A percentile compares a stretch with the other conserved stretches of the same genome.
These are phyloP conservation scores for Neurospora sp. DNA, from an alignment of 495 filamentous ascomycete species.

Conservation along the genomic window DNA sequence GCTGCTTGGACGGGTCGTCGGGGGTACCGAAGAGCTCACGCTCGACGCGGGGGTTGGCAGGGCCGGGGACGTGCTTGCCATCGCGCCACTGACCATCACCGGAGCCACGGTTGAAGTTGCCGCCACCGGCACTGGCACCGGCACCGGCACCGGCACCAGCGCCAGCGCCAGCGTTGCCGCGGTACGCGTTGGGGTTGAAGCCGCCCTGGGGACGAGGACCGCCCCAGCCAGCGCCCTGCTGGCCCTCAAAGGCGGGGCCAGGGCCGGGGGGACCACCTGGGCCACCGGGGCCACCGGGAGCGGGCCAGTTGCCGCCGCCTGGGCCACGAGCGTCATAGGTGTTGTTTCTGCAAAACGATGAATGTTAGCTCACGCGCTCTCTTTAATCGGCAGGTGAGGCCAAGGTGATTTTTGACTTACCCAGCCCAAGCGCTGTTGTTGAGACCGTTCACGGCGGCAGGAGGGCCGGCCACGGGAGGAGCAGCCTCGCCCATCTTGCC, in stretches of 20 bases:
- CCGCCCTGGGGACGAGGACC: too few species aligned
- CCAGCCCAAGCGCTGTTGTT: conserved; percentile 56
- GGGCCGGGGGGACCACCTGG: too few species aligned
- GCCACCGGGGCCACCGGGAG: too few species aligned
- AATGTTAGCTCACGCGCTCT: conserved; percentile 9
- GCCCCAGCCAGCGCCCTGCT: too few species aligned
- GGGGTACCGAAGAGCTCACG: conserved; percentile 90
- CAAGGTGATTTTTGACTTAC: conserved; percentile 30
- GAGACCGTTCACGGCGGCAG: conserved; percentile 35
- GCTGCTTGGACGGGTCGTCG: conserved; percentile 89
- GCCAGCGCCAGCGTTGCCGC: too few species aligned
- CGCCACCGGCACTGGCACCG: conserved; percentile 34
- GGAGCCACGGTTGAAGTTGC: conserved; percentile 57
- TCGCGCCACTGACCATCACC: conserved; percentile 95
- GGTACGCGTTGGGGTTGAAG: too few species aligned
- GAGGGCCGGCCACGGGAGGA: conserved; percentile 22
- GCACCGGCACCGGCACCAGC: not conserved
- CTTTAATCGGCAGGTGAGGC: not conserved
- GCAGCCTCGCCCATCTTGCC: conserved; percentile 38
- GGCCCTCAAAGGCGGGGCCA: too few species aligned
- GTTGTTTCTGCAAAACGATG: conserved; percentile 25
- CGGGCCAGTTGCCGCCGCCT: conserved; percentile 12
- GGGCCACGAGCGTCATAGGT: conserved; percentile 30
- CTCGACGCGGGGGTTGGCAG: conserved; percentile 77
- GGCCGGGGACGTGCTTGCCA: conserved; percentile 89